These are phyloP conservation scores for Neurospora sp. DNA, from an alignment of 495 filamentous ascomycete species.

Conservation along the genomic window DNA sequence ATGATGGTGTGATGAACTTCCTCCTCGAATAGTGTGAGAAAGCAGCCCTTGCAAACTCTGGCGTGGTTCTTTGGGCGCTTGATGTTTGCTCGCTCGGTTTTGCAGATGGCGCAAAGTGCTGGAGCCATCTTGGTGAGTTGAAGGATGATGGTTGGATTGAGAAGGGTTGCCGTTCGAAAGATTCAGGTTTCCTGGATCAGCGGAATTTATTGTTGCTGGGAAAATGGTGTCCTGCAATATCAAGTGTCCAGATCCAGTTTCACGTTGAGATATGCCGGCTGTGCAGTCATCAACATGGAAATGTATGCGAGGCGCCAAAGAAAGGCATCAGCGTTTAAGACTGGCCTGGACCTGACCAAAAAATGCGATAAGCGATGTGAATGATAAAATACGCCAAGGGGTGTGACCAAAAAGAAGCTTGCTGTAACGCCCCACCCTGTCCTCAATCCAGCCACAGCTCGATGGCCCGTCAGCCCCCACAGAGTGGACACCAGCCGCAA, in stretches of 20 bases:
- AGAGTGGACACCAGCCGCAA: conserved; percentile 8
- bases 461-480: background rate
- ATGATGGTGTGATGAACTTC: conserved; percentile 92
- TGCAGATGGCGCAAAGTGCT: conserved; percentile 61
- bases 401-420: background rate
- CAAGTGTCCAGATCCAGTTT: background rate
- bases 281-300: background rate
- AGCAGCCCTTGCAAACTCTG: conserved; percentile 84
- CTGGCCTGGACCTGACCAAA: background rate
- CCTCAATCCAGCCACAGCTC: conserved; percentile 2
- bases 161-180: background rate
- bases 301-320: background rate
- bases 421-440: background rate
- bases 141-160: background rate
- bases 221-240: background rate
- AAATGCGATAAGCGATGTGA: background rate
- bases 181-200: background rate
- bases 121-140: conserved; percentile 33
- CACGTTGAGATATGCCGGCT: background rate
- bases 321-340: background rate
- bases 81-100: conserved; percentile 68
- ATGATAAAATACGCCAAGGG: background rate
- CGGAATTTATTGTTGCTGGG: background rate
- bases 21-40: conserved; percentile 76
- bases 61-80: conserved; percentile 88